These are phyloP conservation scores for Fusarium dlaminii DNA, from an alignment of 2,329 filamentous ascomycete genomes.

Conservation along the genomic window DNA sequence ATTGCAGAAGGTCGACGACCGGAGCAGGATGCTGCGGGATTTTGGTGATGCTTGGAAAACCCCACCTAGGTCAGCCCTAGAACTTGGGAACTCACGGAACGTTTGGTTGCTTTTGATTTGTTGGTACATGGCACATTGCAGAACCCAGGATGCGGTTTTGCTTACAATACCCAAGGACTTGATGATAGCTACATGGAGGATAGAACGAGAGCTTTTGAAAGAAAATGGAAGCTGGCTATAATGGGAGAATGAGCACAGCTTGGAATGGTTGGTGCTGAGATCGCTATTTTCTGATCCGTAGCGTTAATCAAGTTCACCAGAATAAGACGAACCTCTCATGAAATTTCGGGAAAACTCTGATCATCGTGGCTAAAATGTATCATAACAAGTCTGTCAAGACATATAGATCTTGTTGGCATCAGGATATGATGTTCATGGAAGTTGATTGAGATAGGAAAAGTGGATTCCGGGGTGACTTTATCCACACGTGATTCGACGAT, in stretches of 20 bases:
- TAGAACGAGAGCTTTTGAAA: not conserved
- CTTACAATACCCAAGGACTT: not conserved
- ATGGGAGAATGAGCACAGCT: not conserved
- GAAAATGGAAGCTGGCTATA: not conserved
- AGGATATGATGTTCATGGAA: not conserved
- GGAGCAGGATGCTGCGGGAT: not conserved
- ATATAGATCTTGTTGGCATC: not conserved
- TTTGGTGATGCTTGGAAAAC: not conserved
- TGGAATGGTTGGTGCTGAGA: not conserved
- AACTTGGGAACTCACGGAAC: not conserved
- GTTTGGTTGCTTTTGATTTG: not conserved
- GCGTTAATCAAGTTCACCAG: not conserved
- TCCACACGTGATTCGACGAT: slow-evolving; percentile 42
- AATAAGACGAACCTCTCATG: not conserved
- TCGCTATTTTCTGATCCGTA: not conserved
- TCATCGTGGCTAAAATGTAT: not conserved
- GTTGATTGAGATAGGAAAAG: slow-evolving; percentile 1
- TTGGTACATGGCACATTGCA: not conserved
- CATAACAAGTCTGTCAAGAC: not conserved
- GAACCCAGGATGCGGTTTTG: not conserved
- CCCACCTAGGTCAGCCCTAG: not conserved
- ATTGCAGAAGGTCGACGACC: not conserved
- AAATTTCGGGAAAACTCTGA: not conserved
- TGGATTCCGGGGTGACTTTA: slow-evolving; percentile 1
- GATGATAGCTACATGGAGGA: not conserved